Conservation (phyloP, 2,329 filamentous ascomycete genomes). For the Mycosphaerella arachidis region DNA sequence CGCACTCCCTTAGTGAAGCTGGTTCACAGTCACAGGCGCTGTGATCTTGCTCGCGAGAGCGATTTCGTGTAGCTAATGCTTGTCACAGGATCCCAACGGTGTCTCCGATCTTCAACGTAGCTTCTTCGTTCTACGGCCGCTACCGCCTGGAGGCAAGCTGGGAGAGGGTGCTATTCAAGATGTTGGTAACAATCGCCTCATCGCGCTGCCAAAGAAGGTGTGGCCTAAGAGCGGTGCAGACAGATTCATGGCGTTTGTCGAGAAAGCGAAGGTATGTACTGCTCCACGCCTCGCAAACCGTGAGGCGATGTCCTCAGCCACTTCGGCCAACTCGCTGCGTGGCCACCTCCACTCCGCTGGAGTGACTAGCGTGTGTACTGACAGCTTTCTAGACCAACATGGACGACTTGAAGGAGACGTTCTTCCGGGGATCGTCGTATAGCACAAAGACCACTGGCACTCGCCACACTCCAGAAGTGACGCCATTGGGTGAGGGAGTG, state of each 20-base stretch:
- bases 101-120: conserved; percentile 71
- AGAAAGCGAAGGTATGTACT: conserved; percentile 55
- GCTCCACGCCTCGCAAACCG: too few species aligned
- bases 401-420: conserved; percentile 65
- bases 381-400: conserved; percentile 44
- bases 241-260: conserved; percentile 76
- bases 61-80: neutral
- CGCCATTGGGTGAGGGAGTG: conserved; percentile 76
- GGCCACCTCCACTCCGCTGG: too few species aligned
- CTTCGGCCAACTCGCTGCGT: too few species aligned
- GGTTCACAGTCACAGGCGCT: too few species aligned
- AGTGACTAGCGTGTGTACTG: too few species aligned
- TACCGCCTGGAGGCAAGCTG: conserved; percentile 65
- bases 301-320: too few species aligned
- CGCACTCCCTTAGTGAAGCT: neutral
- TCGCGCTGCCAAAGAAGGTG: conserved; percentile 79
- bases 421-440: conserved; percentile 64
- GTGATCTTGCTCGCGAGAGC: neutral
- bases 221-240: conserved; percentile 66
- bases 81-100: conserved; percentile 53
- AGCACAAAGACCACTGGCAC: conserved; percentile 70
- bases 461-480: conserved; percentile 64
- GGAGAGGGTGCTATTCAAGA: conserved; percentile 53
- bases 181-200: conserved; percentile 61
- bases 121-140: conserved; percentile 73